Evolutionary conservation across 805 yeast genomes (phyloP).

Genomic region (Zygotorulaspora danielsina): DNA sequence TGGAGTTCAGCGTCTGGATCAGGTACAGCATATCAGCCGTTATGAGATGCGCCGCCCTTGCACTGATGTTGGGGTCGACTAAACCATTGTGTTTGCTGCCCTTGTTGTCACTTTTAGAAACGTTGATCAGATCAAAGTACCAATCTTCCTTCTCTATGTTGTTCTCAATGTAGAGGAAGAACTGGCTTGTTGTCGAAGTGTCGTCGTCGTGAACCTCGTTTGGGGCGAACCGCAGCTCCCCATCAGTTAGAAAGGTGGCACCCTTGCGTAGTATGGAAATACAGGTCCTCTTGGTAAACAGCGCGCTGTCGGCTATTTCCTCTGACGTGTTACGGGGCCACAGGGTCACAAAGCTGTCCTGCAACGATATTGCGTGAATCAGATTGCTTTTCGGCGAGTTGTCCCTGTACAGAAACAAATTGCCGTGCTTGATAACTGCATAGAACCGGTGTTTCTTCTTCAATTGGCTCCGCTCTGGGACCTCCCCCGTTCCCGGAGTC

Average conservation of each 20-base stretch:
- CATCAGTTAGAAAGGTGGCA: conserved; percentile 11
- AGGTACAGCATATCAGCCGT: conserved; percentile 69
- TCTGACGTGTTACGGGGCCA: conserved; percentile 72
- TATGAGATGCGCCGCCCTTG: conserved; percentile 66
- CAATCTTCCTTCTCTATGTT: conserved; percentile 88
- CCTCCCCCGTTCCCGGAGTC: conserved; percentile 24
- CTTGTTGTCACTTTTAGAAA: conserved; percentile 47
- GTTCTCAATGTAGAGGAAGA: conserved; percentile 69
- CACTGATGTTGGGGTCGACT: conserved; percentile 56
- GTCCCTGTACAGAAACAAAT: conserved; percentile 77
- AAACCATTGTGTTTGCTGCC: conserved; percentile 19
- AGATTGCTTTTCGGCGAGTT: conserved; percentile 44
- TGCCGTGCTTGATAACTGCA: conserved; percentile 80
- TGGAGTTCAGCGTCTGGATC: conserved; percentile 72
- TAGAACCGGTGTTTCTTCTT: conserved; percentile 52
- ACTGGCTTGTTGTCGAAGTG: conserved; percentile 28
- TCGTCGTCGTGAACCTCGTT: conserved; percentile 16
- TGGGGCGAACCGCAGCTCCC: conserved; percentile 7
- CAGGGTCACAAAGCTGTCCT: conserved; percentile 62
- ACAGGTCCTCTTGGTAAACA: conserved; percentile 77
- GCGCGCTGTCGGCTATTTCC: conserved; percentile 54
- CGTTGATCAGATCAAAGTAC: conserved; percentile 80
- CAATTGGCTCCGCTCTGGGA: conserved; percentile 32
- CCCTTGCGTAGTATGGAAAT: conserved; percentile 61
- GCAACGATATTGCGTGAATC: conserved; percentile 73